Evolutionary conservation across 2,329 filamentous ascomycete species (phyloP), one percentile per base, ranked within the genome.

Genomic region (Volutella citrinella): DNA sequence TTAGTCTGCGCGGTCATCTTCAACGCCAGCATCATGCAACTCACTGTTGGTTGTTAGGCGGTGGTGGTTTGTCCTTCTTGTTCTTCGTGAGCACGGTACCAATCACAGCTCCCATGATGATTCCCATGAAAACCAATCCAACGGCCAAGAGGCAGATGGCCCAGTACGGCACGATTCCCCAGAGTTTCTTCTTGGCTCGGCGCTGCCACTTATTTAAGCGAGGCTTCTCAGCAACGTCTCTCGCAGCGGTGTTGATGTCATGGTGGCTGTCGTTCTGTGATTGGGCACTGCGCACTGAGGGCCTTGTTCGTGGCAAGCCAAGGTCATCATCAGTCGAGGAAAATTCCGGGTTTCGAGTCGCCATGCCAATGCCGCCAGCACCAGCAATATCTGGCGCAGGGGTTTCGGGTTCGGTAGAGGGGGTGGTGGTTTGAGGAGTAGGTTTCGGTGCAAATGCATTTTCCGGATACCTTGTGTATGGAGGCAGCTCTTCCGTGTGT

Each of bases 391-490:
- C 38, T n/a, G 32, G 36, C 6, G 30, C 26, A 13, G 46, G 40
- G 11, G 42, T 20, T 11, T 42, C 26, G 25, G 38, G 41, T 18
- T 43, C 41, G 7, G 41, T 17, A 9, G 17, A 34, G 4, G 34
- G 21, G 4, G 27, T 13, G 19, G 34, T 16, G 33, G 43, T 32
- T 22, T 40, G 27, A 5, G 41, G 35, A 15, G 37, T 25, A 4
- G 46, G 26, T 29, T 50, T 54, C 8, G 51, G 47, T 10, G 56
- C 74, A 61, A 64, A 82, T 1, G 69, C 69, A 36, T 87, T 84
- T 32, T 94, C 86, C 4, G 90, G 87, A 60, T 94, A 96, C 57
- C 88, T 76, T 11, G 87, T 87, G 56, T 97, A 97, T 1, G 91
- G 91, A 10, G 91, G 91, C 13, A 96, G 68, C 59, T 95, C 87